Evolutionary conservation across 108 stramenopile genomes (phyloP).

Genomic region (Skeletonema marinoi): DNA sequence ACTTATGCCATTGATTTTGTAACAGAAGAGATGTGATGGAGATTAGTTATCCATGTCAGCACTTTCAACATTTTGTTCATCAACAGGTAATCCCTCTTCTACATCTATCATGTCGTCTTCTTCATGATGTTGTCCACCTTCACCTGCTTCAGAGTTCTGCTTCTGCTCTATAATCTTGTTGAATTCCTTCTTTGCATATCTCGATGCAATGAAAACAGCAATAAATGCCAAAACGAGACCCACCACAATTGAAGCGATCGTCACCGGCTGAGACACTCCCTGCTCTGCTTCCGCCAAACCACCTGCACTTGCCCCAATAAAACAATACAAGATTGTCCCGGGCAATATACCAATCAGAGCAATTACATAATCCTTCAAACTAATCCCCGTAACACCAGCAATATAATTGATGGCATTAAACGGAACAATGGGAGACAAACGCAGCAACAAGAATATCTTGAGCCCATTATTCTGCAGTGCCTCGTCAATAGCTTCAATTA

Average conservation of each 20-base stretch:
- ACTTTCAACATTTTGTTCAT: background rate
- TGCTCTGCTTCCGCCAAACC: conserved; percentile 48
- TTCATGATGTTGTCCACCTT: background rate
- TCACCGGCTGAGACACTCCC: conserved; percentile 26
- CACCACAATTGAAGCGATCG: conserved; percentile 44
- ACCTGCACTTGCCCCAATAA: conserved; percentile 77
- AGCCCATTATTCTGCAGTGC: conserved; percentile 73
- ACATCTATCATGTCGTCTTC: background rate
- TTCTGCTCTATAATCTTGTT: conserved; percentile 48
- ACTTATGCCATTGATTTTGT: background rate
- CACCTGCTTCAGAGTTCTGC: background rate
- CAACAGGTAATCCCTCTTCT: conserved; percentile 2
- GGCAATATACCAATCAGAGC: conserved; percentile 72
- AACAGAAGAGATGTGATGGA: background rate
- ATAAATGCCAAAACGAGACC: conserved; percentile 62
- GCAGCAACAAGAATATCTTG: conserved; percentile 64
- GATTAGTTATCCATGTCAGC: background rate
- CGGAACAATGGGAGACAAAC: conserved; percentile 70
- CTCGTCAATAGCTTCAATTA: conserved; percentile 58
- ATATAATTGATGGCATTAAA: conserved; percentile 78
- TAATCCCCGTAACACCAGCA: conserved; percentile 58
- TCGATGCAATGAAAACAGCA: conserved; percentile 64
- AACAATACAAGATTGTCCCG: conserved; percentile 75
- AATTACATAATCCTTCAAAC: conserved; percentile 49
- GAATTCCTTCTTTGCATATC: conserved; percentile 74